A percentile compares a stretch with the other conserved stretches of the same genome.
These are phyloP conservation scores for Teratosphaeria viscida DNA, from an alignment of 2,329 filamentous ascomycete species.

Conservation along the genomic window DNA sequence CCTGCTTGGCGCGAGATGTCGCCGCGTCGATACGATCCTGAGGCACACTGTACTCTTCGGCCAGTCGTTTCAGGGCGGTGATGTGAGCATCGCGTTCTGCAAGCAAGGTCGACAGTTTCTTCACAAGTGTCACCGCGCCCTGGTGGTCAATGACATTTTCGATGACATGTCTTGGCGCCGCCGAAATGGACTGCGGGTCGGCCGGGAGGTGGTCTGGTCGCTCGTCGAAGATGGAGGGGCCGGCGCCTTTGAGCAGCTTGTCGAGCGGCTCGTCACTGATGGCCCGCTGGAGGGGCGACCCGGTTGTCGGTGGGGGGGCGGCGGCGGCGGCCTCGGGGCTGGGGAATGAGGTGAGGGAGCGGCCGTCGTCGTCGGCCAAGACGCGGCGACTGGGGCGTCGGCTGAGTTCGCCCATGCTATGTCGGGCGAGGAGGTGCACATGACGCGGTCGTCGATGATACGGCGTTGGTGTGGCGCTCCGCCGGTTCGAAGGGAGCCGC, in stretches of 20 bases:
- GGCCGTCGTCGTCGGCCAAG: slow-evolving; percentile 11
- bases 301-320: neutral
- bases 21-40: slow-evolving; percentile 17
- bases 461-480: neutral
- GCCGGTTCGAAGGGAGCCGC: neutral
- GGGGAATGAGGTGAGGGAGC: slow-evolving; percentile 23
- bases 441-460: neutral
- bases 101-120: slow-evolving; percentile 17
- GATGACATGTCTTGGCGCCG: slow-evolving; percentile 14
- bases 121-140: slow-evolving; percentile 20
- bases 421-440: neutral
- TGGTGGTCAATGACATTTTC: slow-evolving; percentile 20
- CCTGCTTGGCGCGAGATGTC: slow-evolving; percentile 17
- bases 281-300: slow-evolving; percentile 1
- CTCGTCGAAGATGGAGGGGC: slow-evolving; percentile 24
- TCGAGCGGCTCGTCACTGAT: slow-evolving; percentile 7
- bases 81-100: slow-evolving; percentile 26
- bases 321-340: slow-evolving; percentile 11
- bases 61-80: slow-evolving; percentile 22
- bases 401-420: slow-evolving; percentile 9
- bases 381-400: slow-evolving; percentile 6
- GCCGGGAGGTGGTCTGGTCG: slow-evolving; percentile 8
- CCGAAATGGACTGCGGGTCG: slow-evolving; percentile 19
- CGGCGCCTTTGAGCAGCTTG: slow-evolving; percentile 19
- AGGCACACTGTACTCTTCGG: slow-evolving; percentile 24